A percentile compares a stretch with the other conserved stretches of the same genome.
Conservation (phyloP, 768 basidiomycete species). For the Kwoniella mangroviensis region DNA sequence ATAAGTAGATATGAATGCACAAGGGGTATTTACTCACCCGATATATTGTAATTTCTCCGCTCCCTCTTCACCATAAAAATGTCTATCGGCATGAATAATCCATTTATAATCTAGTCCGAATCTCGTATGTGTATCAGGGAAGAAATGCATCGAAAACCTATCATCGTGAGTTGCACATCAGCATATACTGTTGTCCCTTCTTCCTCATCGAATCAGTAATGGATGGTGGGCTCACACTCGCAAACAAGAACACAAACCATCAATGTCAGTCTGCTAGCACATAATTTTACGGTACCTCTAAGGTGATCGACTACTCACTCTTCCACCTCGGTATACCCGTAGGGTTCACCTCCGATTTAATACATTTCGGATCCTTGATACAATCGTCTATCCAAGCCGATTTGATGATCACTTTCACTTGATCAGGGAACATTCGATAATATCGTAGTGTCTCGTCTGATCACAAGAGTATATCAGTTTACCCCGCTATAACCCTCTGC, state of each 20-base stretch:
- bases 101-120: conserved; percentile 15
- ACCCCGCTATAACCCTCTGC: neutral
- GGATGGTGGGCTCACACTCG: neutral
- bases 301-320: neutral
- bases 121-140: conserved; percentile 12
- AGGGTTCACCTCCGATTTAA: neutral
- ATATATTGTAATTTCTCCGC: conserved; percentile 7
- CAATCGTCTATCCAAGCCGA: conserved; percentile 12
- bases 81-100: conserved; percentile 11
- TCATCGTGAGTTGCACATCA: neutral
- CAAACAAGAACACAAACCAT: neutral
- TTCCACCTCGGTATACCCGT: conserved; percentile 17
- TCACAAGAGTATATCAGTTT: neutral
- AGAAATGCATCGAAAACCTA: conserved; percentile 11
- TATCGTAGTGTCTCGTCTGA: conserved; percentile 2
- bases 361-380: conserved; percentile 9
- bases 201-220: neutral
- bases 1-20: neutral
- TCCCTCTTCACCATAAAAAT: conserved; percentile 1
- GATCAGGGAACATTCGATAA: conserved; percentile 12
- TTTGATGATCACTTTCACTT: conserved; percentile 16
- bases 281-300: neutral
- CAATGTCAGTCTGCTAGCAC: neutral
- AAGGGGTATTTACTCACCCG: neutral
- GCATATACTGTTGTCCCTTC: neutral